Evolutionary conservation across 306 rosid genomes (phyloP), one percentile per base, ranked within the genome.

Genomic region (Casuarina equisetifolia): DNA sequence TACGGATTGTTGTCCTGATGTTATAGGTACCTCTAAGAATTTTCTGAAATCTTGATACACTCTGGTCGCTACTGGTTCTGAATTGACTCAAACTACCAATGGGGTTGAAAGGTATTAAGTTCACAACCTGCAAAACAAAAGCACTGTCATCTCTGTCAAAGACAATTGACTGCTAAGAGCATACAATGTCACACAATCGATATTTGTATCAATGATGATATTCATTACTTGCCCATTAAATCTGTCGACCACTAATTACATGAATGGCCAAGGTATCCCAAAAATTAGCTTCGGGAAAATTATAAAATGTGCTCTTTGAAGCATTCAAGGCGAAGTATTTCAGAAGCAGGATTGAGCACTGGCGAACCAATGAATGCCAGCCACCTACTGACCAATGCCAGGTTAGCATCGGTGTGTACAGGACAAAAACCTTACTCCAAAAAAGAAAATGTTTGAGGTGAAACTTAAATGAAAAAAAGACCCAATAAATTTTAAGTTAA

Each of bases 21-120:
- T 84, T 77, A 80, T 92, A 92, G 13, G 85, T 79, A 54, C 99
- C 97, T 58, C 99, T 80, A 5, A 95, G 83, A 81, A 90, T 87
- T 81, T 95, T 79, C 87, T 95, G 99, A 86, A 95, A 95, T 9
- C 40, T 72, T 5, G 83, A 85, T 40, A 91, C 97, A 80, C 85
- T 87, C 87, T 91, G 70, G 88, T 87, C 92, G 25, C 81, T 82
- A 64, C 94, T 89, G 78, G 97, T 85, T 75, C 75, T 84, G 84
- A 89, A 92, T 81, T 87, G 90, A 82, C 99, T 95, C 84, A 90
- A 74, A 58, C 75, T 79, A 55, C 99, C 97, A 66, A 95, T 91
- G 62, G 99, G 89, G 85, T 95, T 95, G 88, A 92, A 95, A 51
- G 99, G 99, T 83, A 92, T 95, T 43, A 95, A 84, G 87, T 95